Evolutionary conservation across 1,284 basidiomycete species (phyloP).

Genomic region (Bjerkandera adusta): DNA sequence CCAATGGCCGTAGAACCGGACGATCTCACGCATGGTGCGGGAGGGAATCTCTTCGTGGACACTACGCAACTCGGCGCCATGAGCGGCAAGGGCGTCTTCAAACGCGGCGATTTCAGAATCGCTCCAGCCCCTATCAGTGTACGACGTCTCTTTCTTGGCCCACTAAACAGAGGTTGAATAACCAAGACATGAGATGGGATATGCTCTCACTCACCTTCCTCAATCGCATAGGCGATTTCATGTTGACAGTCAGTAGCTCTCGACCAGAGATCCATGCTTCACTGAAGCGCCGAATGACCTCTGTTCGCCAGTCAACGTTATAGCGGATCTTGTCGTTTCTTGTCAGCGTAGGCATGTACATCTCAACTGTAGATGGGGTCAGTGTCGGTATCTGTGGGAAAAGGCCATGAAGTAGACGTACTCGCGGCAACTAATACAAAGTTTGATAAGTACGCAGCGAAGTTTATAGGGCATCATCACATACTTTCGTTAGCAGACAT

Average conservation of each 20-base stretch:
- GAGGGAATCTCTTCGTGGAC: constrained; percentile 75
- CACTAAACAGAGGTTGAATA: too few species aligned
- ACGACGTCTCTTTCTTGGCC: constrained; percentile 67
- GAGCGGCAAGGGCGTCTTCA: constrained; percentile 67
- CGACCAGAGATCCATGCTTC: constrained; percentile 55
- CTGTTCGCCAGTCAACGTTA: constrained; percentile 77
- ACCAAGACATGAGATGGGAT: not conserved
- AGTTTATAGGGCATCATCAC: constrained; percentile 4
- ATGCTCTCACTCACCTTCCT: constrained; percentile 55
- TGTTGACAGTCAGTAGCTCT: constrained; percentile 57
- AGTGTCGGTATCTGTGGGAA: constrained; percentile 4
- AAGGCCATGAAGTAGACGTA: constrained; percentile 29
- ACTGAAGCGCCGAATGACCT: constrained; percentile 65
- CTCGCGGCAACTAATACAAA: constrained; percentile 46
- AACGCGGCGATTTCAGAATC: constrained; percentile 71
- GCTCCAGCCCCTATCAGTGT: constrained; percentile 71
- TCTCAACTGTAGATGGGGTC: constrained; percentile 49
- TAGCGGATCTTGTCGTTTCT: constrained; percentile 45
- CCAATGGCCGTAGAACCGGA: constrained; percentile 84
- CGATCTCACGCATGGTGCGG: constrained; percentile 72
- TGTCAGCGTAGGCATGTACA: constrained; percentile 51
- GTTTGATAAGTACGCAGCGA: constrained; percentile 3
- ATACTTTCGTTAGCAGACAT: constrained; percentile 67
- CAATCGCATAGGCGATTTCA: constrained; percentile 52
- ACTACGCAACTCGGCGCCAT: constrained; percentile 77